These are phyloP conservation scores for Dothistroma septosporum DNA, from an alignment of 2,329 filamentous ascomycete species.

Conservation along the genomic window DNA sequence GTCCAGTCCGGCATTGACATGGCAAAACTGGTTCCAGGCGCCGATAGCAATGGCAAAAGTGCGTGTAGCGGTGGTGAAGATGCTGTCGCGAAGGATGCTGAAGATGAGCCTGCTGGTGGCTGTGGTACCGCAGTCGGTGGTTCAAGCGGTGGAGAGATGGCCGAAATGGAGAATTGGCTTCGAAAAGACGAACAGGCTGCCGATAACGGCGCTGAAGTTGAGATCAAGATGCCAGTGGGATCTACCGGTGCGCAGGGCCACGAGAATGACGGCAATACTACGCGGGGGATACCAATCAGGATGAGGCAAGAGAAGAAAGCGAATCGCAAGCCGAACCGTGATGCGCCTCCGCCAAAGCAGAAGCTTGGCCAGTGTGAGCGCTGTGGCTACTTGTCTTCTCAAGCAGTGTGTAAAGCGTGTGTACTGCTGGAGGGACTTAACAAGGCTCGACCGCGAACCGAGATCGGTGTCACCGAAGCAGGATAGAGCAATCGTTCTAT, in stretches of 20 bases:
- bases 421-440: slow-evolving; percentile 85
- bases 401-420: slow-evolving; percentile 90
- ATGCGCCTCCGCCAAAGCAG: slow-evolving; percentile 51
- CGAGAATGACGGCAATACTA: slow-evolving; percentile 2
- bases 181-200: slow-evolving; percentile 59
- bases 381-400: slow-evolving; percentile 94
- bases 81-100: slow-evolving; percentile 34
- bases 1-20: slow-evolving; percentile 95
- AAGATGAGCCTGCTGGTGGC: slow-evolving; percentile 62
- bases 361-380: slow-evolving; percentile 76
- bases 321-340: slow-evolving; percentile 11
- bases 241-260: slow-evolving; percentile 8
- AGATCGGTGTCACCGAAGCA: slow-evolving; percentile 31
- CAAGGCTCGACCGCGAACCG: slow-evolving; percentile 55
- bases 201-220: slow-evolving; percentile 55
- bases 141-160: slow-evolving; percentile 71
- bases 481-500: not conserved
- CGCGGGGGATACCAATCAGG: slow-evolving; percentile 26
- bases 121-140: slow-evolving; percentile 70
- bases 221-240: slow-evolving; percentile 48
- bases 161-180: slow-evolving; percentile 72
- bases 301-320: slow-evolving; percentile 34
- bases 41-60: slow-evolving; percentile 48
- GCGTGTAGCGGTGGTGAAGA: slow-evolving; percentile 39
- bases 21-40: slow-evolving; percentile 71